Evolutionary conservation across 257 asterid genomes (phyloP), one percentile per base, ranked within the genome.

Genomic region (Marsdenia floribunda): DNA sequence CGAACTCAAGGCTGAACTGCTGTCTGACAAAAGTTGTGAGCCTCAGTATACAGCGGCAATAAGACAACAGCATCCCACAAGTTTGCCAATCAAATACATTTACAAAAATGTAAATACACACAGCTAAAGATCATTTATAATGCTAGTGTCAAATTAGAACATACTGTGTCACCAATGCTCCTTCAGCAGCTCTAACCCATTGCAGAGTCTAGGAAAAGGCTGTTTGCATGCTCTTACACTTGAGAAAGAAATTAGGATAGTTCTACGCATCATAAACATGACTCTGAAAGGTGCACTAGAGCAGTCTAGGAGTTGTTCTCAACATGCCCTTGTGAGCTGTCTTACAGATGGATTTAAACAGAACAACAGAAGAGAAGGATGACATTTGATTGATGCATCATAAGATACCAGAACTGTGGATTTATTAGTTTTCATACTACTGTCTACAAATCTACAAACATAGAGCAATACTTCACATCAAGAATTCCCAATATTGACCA

Each of bases 11-110:
- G 6, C 6, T 74, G 77, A 54, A 66, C 73, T 26, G 81, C 77
- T 54, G 58, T 78, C 71, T 78, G 81, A 12, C 54, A 74, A 78
- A 78, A 44, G 59, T 73, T 73, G 55, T 66, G 81, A 26, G 81
- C 81, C 21, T 46, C 65, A 1, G 71, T 66, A 55, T 78, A 78
- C 70, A 78, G 63, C 0, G 81, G 81, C 47, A 78, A 78, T 66
- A 77, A 78, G 75, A 73, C 46, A 29, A 73, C 77, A 1, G 63
- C 52, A 21, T 67, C 74, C 78, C 40, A 73, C 22, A 59, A 44
- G 70, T 50, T 10, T 14, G 18, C 3, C 7, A 78, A 73, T 33
- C 65, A 77, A 19, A 46, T 55, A 64, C 70, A 6, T 64, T 42
- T 7, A 29, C 38, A 37, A 65, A 52, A 55, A 33, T 24, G 46